These are phyloP conservation scores for Isabelozyma rhagii DNA, from an alignment of 805 yeast species.

Conservation along the genomic window DNA sequence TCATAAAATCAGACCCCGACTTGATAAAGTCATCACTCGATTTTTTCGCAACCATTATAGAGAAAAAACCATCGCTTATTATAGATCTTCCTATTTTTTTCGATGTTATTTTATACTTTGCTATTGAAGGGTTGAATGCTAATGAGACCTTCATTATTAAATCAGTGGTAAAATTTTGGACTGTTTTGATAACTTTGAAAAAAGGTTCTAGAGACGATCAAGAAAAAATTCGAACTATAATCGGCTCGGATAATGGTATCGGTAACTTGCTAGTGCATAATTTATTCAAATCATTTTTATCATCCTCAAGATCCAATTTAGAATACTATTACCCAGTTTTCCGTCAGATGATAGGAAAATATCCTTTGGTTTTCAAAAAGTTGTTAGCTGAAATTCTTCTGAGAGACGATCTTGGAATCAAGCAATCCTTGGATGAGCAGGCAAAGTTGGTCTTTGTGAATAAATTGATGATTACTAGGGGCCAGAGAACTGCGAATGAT, in stretches of 20 bases:
- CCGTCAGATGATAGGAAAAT: slow-evolving; percentile 45
- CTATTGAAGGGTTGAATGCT: slow-evolving; percentile 37
- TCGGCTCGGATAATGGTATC: slow-evolving; percentile 1
- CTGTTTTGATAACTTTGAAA: slow-evolving; percentile 41
- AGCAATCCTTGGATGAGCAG: slow-evolving; percentile 20
- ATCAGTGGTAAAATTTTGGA: slow-evolving; percentile 57
- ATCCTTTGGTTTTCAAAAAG: slow-evolving; percentile 43
- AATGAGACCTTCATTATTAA: slow-evolving; percentile 57
- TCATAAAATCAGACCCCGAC: slow-evolving; percentile 56
- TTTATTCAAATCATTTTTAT: slow-evolving; percentile 32
- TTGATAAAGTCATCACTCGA: slow-evolving; percentile 48
- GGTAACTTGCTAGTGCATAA: slow-evolving; percentile 18
- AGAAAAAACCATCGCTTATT: slow-evolving; percentile 47
- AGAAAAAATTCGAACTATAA: slow-evolving; percentile 18
- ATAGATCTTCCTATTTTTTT: slow-evolving; percentile 27
- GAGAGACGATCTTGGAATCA: slow-evolving; percentile 4
- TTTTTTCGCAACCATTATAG: slow-evolving; percentile 49
- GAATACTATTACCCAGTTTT: slow-evolving; percentile 55
- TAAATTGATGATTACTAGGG: slow-evolving; percentile 61
- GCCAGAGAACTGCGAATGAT: slow-evolving; percentile 58
- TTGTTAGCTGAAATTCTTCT: slow-evolving; percentile 2
- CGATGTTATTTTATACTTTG: slow-evolving; percentile 20
- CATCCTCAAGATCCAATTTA: slow-evolving; percentile 55
- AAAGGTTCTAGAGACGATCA: slow-evolving; percentile 45
- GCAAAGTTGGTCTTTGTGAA: slow-evolving; percentile 43